Evolutionary conservation across 805 yeast genomes (phyloP).

Genomic region (Saturnispora dispora): DNA sequence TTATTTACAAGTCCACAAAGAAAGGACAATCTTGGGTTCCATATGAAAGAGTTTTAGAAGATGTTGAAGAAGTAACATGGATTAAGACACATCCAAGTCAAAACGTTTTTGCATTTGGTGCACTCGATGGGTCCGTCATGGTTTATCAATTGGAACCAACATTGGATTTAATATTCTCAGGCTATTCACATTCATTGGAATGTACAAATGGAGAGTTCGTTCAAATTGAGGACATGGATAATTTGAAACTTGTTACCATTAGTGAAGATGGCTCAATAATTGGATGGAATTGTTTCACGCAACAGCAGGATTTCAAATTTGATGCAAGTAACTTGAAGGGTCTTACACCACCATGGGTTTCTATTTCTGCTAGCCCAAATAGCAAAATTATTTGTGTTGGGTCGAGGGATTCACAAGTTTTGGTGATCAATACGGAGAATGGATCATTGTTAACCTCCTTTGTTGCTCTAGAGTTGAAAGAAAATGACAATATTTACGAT

Average conservation of each 20-base stretch:
- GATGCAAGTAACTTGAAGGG: conserved; percentile 63
- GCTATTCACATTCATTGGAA: conserved; percentile 72
- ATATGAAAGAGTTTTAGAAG: conserved; percentile 41
- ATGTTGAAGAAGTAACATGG: conserved; percentile 88
- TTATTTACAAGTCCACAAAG: conserved; percentile 60
- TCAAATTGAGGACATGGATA: conserved; percentile 46
- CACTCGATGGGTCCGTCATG: conserved; percentile 90
- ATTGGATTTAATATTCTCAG: conserved; percentile 64
- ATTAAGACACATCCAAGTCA: conserved; percentile 69
- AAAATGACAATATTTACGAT: conserved; percentile 49
- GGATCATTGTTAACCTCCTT: conserved; percentile 64
- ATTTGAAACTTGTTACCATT: conserved; percentile 58
- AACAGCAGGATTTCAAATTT: conserved; percentile 58
- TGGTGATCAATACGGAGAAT: conserved; percentile 63
- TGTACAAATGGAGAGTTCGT: conserved; percentile 75
- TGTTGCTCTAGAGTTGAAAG: conserved; percentile 51
- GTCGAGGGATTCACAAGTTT: conserved; percentile 78
- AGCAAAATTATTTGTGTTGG: conserved; percentile 62
- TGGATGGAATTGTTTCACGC: conserved; percentile 83
- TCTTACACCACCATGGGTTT: conserved; percentile 80
- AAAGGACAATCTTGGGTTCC: conserved; percentile 79
- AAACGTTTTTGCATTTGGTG: conserved; percentile 81
- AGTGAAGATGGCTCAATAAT: conserved; percentile 83
- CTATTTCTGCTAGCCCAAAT: conserved; percentile 42
- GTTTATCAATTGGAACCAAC: conserved; percentile 66